Base-by-base conservation (phyloP, 2,329 filamentous ascomycete genomes). In the Neonectria punicea region DNA sequence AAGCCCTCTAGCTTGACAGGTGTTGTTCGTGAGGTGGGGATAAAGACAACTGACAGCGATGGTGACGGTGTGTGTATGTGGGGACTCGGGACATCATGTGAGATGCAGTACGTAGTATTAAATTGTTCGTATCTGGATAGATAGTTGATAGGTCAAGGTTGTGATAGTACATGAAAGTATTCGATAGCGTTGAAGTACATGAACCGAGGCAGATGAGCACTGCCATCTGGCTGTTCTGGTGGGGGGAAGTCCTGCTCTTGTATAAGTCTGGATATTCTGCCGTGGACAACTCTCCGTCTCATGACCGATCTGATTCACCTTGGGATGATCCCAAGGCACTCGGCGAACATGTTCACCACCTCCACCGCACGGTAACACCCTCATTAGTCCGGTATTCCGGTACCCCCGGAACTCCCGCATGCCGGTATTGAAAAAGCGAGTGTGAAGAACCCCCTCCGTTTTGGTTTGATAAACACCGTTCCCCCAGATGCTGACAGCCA, bases 331-430 rank as follows among this genome's bases (percentile, higher is more conserved):
- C 20, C 44, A 39, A 50, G 46, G 18, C 30, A 44, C 20, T 30
- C 41, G 22, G n/a, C 13, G 20, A 50, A 28, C 44, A 58, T n/a
- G 9, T 30, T 10, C 8, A 30, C 30, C 30, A 30, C 30, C 30
- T 20, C 47, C 32, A 39, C 39, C 41, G 50, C 44, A 41, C 50
- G 13, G 11, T 32, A 49, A 28, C 50, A 54, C 25, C 20, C 32
- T 56, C 18, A 59, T 64, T 56, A 65, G 30, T 65, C 30, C 50
- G 22, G 49, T 44, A 13, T 51, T 25, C 44, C 51, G 61, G 56
- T 36, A 47, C 53, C 41, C 57, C 58, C 62, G 47, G 58, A 65
- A 62, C 63, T 62, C 58, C 63, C 46, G 63, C 58, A 61, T 62
- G 58, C 25, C 54, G 30, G 22, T 50, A 58, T 63, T 44, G 43